Evolutionary conservation across 2,329 filamentous ascomycete species (phyloP).

Genomic region (Bipolaris bicolor): DNA sequence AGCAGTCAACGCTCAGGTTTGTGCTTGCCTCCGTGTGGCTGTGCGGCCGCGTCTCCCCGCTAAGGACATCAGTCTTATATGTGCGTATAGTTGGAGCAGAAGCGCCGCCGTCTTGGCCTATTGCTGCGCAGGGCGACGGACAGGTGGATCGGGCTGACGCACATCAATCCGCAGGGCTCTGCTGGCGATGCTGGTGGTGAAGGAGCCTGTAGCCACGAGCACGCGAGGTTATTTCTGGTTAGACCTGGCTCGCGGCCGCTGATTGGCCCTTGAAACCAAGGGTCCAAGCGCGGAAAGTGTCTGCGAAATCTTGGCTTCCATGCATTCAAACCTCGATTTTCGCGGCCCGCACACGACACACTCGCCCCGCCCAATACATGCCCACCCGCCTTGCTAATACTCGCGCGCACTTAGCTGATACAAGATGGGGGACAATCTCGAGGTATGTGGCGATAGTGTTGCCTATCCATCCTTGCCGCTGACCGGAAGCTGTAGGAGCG

Average conservation of each 20-base stretch:
- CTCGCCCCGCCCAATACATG: conserved; percentile 20
- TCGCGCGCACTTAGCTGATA: neutral
- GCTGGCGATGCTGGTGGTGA: conserved; percentile 25
- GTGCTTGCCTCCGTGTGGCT: conserved; percentile 37
- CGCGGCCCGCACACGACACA: conserved; percentile 37
- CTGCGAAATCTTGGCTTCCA: conserved; percentile 28
- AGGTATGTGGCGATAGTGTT: conserved; percentile 42
- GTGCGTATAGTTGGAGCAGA: conserved; percentile 22
- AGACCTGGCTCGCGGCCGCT: conserved; percentile 9
- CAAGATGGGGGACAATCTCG: conserved; percentile 51
- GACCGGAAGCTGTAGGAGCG: conserved; percentile 54
- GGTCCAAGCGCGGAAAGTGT: conserved; percentile 28
- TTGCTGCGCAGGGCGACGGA: conserved; percentile 18
- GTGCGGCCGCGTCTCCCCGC: conserved; percentile 35
- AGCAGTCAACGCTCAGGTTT: conserved; percentile 27
- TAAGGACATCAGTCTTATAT: neutral
- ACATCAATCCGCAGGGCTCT: conserved; percentile 16
- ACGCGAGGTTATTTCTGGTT: conserved; percentile 13
- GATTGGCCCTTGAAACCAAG: conserved; percentile 18
- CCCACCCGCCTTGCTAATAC: conserved; percentile 6
- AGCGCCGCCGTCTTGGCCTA: conserved; percentile 16
- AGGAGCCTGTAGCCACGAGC: conserved; percentile 11
- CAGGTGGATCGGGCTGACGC: conserved; percentile 23
- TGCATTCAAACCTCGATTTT: conserved; percentile 29
- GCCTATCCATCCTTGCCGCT: conserved; percentile 37